A percentile compares a stretch with the other conserved stretches of the same genome.
phyloP scores from a whole-genome alignment of 1,284 basidiomycete genomes.

The Lignosus rhinocerotis region DNA sequence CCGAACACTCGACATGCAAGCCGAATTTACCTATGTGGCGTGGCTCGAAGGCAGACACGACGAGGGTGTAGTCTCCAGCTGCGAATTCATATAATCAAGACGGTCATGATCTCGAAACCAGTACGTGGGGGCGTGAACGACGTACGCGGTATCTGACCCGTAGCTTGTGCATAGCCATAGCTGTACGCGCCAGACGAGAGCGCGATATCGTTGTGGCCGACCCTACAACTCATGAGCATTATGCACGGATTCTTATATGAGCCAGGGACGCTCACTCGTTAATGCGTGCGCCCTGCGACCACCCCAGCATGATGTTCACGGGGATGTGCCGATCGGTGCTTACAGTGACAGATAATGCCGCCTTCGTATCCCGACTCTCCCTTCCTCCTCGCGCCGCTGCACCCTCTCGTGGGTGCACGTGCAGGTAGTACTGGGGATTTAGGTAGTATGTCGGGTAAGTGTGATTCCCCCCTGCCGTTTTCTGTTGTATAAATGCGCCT shows the following conservation, averaged over 20 bases:
- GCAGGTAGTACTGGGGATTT: conserved; percentile 87
- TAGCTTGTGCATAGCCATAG: conserved; percentile 71
- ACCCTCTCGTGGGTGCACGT: conserved; percentile 41
- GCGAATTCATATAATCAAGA: background rate
- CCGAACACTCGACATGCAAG: conserved; percentile 62
- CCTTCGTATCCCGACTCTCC: conserved; percentile 34
- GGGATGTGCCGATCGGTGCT: conserved; percentile 69
- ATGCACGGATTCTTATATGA: background rate
- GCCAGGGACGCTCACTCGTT: conserved; percentile 57
- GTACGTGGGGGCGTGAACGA: conserved; percentile 4
- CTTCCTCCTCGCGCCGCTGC: conserved; percentile 10
- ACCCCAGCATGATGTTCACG: conserved; percentile 74
- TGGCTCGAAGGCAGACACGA: conserved; percentile 84
- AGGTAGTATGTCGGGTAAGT: conserved; percentile 80
- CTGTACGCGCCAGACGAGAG: conserved; percentile 80
- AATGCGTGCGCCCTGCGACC: conserved; percentile 74
- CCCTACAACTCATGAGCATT: conserved; percentile 36
- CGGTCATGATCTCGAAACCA: background rate
- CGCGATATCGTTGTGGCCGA: conserved; percentile 66
- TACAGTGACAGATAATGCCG: conserved; percentile 50
- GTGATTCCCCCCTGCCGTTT: conserved; percentile 84
- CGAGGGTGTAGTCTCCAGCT: conserved; percentile 83
- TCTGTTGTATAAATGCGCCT: conserved; percentile 59
- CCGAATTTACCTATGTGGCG: conserved; percentile 65
- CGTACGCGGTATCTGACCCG: conserved; percentile 58